These are phyloP conservation scores for Paraleonurus japonicus DNA, from an alignment of 257 asterid genomes.

Conservation along the genomic window DNA sequence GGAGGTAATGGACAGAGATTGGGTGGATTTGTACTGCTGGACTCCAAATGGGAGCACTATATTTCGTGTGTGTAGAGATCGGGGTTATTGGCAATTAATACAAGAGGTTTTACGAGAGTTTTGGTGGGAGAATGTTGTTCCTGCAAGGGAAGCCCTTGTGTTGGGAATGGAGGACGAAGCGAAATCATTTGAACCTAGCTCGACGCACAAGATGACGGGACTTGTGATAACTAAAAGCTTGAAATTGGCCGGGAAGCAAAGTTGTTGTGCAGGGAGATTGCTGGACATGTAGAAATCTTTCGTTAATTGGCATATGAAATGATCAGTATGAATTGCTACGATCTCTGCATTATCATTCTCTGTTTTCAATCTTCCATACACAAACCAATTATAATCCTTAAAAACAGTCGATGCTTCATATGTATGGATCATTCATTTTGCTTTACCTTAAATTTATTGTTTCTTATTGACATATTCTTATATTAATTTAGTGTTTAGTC, in stretches of 20 bases:
- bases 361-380: no score
- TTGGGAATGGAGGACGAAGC: slow-evolving; percentile 70
- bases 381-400: no score
- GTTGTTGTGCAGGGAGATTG: slow-evolving; percentile 82
- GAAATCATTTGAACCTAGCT: slow-evolving; percentile 51
- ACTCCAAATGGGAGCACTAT: slow-evolving; percentile 84
- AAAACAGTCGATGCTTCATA: no score
- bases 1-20: no score
- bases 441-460: no score
- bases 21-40: slow-evolving; percentile 95
- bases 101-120: slow-evolving; percentile 69
- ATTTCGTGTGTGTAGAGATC: slow-evolving; percentile 73
- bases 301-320: no score
- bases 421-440: no score
- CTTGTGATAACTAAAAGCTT: slow-evolving; percentile 71
- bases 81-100: slow-evolving; percentile 68
- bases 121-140: slow-evolving; percentile 95
- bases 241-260: slow-evolving; percentile 69
- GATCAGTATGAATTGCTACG: no score
- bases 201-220: slow-evolving; percentile 65
- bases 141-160: slow-evolving; percentile 71
- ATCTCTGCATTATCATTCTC: no score
- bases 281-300: slow-evolving; percentile 68
- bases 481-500: no score
- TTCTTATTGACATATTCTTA: no score